Evolutionary conservation across 805 yeast genomes (phyloP), one percentile per base, ranked within the genome.

Genomic region (Candida anglica): DNA sequence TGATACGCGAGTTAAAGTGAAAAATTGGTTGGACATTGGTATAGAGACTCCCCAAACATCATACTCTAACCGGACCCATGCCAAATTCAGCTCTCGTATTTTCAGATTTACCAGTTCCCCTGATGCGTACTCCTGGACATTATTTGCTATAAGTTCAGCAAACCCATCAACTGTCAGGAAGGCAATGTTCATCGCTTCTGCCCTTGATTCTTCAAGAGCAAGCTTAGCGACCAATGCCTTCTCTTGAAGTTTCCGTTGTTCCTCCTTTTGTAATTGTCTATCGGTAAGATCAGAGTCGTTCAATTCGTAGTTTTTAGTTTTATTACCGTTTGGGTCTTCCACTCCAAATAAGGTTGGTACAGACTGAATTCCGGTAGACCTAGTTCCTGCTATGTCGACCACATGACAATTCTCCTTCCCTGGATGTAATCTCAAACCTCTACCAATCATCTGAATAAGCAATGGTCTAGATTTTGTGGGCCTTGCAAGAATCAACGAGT

Each of bases 391-490:
- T 56, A 87, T 76, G 52, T 88, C 96, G 1, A 86, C 69, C 5
- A 89, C 69, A 46, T 81, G 82, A 48, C 97, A 87, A 39, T 66
- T 62, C 2, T 66, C 55, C 49, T 89, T 89, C 0, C 71, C 75
- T 2, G 69, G 61, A 46, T 77, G 78, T 10, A 75, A 44, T 23
- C 98, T 60, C 26, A 89, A 59, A 0, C 97, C 98, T 36, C 98
- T 67, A 0, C 98, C 98, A 14, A 89, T 71, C 96, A 89, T 89
- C 52, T 89, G 98, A 13, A 79, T 69, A 23, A 86, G 58, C 27
- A 89, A 58, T 0, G 83, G 76, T 20, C 77, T 60, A 1, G 96
- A 88, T 38, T 70, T 71, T 0, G 96, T 85, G 2, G 96, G 96
- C 21, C 96, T 62, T 3, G 86, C 84, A 20, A 89, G 56, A 19